A percentile compares a stretch with the other conserved stretches of the same genome.
phyloP scores from a whole-genome alignment of 768 basidiomycete genomes.

The Naganishia antarctica region DNA sequence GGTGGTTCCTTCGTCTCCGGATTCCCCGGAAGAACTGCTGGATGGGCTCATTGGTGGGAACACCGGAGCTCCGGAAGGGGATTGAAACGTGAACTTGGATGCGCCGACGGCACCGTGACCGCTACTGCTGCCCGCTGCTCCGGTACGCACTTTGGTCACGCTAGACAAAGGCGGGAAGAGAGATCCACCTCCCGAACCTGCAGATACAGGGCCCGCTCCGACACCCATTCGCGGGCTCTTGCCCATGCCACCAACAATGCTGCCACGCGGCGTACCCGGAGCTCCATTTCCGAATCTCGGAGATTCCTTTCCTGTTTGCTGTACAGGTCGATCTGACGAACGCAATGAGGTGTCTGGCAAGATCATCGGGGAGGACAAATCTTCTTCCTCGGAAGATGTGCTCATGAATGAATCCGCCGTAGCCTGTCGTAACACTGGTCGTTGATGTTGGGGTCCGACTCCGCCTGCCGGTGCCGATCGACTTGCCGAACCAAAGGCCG shows the following conservation, averaged over 20 bases:
- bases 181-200: not conserved
- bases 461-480: not conserved
- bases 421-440: conserved; percentile 17
- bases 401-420: conserved; percentile 29
- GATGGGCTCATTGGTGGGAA: conserved; percentile 27
- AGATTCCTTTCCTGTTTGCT: conserved; percentile 8
- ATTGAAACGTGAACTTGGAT: conserved; percentile 19
- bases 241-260: not conserved
- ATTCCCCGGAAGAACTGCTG: conserved; percentile 23
- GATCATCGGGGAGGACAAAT: conserved; percentile 30
- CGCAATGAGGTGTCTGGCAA: conserved; percentile 28
- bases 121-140: not conserved
- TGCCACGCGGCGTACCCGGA: not conserved
- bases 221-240: conserved; percentile 2
- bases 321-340: conserved; percentile 14
- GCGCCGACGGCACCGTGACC: not conserved
- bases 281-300: conserved; percentile 21
- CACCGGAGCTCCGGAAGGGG: not conserved
- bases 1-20: conserved; percentile 6
- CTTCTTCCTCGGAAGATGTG: conserved; percentile 30
- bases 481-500: not conserved
- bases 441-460: conserved; percentile 13
- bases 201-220: not conserved
- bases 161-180: conserved; percentile 25
- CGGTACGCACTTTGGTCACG: conserved; percentile 3